Conservation (phyloP, 768 basidiomycete genomes). For the Boletus vermiculosoides region DNA sequence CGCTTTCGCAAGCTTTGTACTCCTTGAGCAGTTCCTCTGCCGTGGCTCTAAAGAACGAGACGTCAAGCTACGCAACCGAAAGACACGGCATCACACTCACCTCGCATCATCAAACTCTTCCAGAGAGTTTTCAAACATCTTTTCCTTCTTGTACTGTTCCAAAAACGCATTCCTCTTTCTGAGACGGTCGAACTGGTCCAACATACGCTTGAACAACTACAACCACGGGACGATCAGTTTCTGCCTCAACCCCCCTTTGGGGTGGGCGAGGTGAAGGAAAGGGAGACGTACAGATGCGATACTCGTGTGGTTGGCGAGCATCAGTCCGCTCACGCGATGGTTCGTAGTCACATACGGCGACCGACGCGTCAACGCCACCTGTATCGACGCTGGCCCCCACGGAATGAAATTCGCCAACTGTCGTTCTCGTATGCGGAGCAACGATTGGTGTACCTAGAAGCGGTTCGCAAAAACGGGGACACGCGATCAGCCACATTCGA, state of each 20-base stretch:
- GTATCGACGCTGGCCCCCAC: conserved; percentile 98
- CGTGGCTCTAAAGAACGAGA: conserved; percentile 56
- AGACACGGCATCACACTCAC: conserved; percentile 40
- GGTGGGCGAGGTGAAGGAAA: too few species aligned
- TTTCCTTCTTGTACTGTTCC: conserved; percentile 97
- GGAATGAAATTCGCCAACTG: conserved; percentile 98
- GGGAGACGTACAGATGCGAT: conserved; percentile 76
- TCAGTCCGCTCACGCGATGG: conserved; percentile 95
- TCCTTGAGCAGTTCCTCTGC: conserved; percentile 88
- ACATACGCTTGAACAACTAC: conserved; percentile 92
- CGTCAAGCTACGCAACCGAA: neutral
- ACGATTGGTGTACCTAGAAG: conserved; percentile 88
- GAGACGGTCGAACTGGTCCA: conserved; percentile 91
- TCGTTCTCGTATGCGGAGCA: conserved; percentile 93
- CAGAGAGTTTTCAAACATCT: conserved; percentile 88
- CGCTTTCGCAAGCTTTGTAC: conserved; percentile 94
- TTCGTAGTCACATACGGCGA: conserved; percentile 86
- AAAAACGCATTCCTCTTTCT: conserved; percentile 89
- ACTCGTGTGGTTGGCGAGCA: conserved; percentile 99
- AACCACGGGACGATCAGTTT: neutral
- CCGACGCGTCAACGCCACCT: conserved; percentile 90
- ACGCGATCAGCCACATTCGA: neutral
- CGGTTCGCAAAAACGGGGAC: neutral
- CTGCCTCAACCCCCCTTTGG: neutral
- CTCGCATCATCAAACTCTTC: conserved; percentile 98